Evolutionary conservation across 1,284 basidiomycete species (phyloP), one percentile per base, ranked within the genome.

Genomic region (Waitea zeae): DNA sequence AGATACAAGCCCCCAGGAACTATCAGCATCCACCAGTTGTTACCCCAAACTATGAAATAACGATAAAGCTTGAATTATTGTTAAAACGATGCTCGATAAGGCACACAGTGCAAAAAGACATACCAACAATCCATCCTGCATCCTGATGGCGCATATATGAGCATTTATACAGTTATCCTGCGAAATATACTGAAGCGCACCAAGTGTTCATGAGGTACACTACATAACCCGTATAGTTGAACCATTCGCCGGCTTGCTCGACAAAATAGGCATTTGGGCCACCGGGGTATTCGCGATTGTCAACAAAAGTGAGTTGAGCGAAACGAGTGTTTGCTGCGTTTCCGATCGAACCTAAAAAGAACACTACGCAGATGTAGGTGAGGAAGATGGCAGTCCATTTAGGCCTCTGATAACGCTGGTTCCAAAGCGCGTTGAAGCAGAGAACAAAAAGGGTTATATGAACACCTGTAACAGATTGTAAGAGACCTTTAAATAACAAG

Each of bases 261-360:
- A 35, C 12, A 7, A 37, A 39, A 30, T 39, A 51, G 0, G 36
- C 41, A 27, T 42, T 44, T 4, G 47, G 49, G 13, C 49, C 49
- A 5, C 49, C 49, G 35, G 48, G 48, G 33, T 39, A 47, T 22
- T 48, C 42, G 5, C 49, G 41, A 36, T 46, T 34, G 35, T 49
- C 46, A 26, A 51, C 44, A 30, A 42, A 51, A 4, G 44, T 44
- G 36, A 44, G 31, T 34, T 51, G 40, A 20, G 40, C 39, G 30
- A 48, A 42, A 26, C 41, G 41, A 35, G 40, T 40, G 28, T 49
- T 44, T 3, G 36, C 36, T 3, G 35, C 47, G 24, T 44, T 39
- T 4, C 42, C 44, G 17, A 48, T 28, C 4, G 46, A 45, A 3
- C 44, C 48, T 18, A 46, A 35, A n/a, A 43, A 31, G 30, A 47